phyloP scores from a whole-genome alignment of 2,329 filamentous ascomycete genomes.

The Blastomyces emzantsi region DNA sequence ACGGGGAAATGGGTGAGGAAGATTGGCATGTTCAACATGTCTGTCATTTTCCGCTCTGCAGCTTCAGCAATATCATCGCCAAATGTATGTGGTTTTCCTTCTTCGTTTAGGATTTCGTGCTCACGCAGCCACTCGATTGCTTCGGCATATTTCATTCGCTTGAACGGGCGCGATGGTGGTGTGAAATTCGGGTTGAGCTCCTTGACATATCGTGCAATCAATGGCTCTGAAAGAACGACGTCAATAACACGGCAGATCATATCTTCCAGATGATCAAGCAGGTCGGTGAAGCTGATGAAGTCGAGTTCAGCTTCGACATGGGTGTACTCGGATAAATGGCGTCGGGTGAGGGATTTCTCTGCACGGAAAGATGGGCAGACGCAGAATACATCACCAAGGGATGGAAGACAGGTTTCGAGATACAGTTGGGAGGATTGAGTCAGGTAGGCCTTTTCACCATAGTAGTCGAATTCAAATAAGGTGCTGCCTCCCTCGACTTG shows the following conservation, averaged over 20 bases:
- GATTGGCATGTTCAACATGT: constrained; percentile 90
- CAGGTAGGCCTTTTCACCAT: constrained; percentile 81
- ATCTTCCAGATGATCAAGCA: constrained; percentile 77
- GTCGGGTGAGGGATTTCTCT: constrained; percentile 88
- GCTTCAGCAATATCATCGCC: constrained; percentile 98
- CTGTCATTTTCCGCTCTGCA: constrained; percentile 93
- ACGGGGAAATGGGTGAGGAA: constrained; percentile 95
- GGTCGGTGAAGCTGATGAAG: constrained; percentile 86
- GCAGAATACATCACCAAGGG: constrained; percentile 90
- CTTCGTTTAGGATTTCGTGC: constrained; percentile 87
- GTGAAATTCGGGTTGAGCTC: constrained; percentile 86
- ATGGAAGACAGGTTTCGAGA: constrained; percentile 86
- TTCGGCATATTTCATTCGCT: constrained; percentile 89
- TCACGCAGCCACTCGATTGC: constrained; percentile 90
- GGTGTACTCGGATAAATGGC: constrained; percentile 92
- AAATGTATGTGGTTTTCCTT: constrained; percentile 79
- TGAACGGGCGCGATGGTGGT: constrained; percentile 73
- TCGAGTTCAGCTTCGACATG: constrained; percentile 95
- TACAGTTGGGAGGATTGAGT: constrained; percentile 97
- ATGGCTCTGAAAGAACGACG: constrained; percentile 61
- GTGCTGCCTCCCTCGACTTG: constrained; percentile 90
- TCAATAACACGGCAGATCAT: constrained; percentile 82
- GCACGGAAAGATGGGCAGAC: constrained; percentile 98
- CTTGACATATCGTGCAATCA: constrained; percentile 64
- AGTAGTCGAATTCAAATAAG: constrained; percentile 83